These are phyloP conservation scores for Colletotrichum sp. DNA, from an alignment of 2,329 filamentous ascomycete species.

Conservation along the genomic window DNA sequence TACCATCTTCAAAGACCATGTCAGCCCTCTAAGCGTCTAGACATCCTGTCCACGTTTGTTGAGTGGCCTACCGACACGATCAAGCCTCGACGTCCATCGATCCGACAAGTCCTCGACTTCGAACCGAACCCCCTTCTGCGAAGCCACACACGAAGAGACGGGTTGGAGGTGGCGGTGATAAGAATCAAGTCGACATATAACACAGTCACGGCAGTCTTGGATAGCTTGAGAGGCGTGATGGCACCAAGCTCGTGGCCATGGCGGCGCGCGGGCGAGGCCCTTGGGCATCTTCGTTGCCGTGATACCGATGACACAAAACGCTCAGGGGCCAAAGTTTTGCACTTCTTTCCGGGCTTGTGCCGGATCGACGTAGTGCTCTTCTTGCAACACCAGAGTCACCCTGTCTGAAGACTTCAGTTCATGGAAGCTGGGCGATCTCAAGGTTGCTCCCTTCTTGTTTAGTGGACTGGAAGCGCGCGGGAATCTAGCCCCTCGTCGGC, in stretches of 20 bases:
- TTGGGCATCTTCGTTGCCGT: not conserved
- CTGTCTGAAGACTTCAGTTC: not conserved
- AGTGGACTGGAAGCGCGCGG: not conserved
- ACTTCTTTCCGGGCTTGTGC: not conserved
- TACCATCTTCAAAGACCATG: not conserved
- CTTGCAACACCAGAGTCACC: not conserved
- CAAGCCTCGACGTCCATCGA: not conserved
- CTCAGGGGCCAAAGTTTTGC: not conserved
- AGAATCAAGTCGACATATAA: not conserved
- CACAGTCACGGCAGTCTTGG: not conserved
- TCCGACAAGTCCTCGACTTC: not conserved
- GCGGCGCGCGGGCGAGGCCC: not conserved
- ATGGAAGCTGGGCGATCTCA: not conserved
- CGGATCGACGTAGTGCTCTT: not conserved
- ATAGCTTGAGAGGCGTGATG: not conserved
- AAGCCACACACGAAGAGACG: not conserved
- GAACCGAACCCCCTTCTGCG: not conserved
- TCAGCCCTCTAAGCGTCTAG: not conserved
- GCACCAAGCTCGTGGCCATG: not conserved
- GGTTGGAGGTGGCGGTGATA: not conserved
- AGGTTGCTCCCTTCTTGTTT: not conserved
- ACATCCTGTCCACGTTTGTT: not conserved
- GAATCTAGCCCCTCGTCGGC: not conserved
- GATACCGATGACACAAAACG: not conserved
- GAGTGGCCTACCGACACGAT: not conserved